phyloP scores from a whole-genome alignment of 108 stramenopile genomes.

The Nitzschia sp. region DNA sequence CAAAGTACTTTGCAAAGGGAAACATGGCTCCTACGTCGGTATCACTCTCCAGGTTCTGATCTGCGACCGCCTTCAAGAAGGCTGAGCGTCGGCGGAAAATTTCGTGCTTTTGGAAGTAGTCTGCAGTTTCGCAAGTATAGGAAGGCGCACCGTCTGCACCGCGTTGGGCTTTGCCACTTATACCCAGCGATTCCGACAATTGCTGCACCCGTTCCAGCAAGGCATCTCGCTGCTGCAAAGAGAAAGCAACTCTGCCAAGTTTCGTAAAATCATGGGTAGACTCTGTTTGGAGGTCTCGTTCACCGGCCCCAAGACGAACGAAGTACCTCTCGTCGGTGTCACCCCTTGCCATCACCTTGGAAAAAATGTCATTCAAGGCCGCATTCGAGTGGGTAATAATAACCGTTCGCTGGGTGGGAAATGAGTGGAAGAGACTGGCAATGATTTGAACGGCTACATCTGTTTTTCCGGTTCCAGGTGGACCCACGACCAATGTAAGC shows the following conservation, averaged over 20 bases:
- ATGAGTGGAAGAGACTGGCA: constrained; percentile 90
- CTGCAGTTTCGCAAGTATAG: constrained; percentile 95
- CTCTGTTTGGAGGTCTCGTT: constrained; percentile 77
- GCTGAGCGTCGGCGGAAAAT: constrained; percentile 47
- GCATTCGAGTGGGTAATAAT: constrained; percentile 98
- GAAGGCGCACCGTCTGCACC: constrained; percentile 78
- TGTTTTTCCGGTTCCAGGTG: constrained; percentile 94
- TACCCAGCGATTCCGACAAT: constrained; percentile 82
- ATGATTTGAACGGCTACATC: constrained; percentile 97
- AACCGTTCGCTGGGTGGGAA: constrained; percentile 90
- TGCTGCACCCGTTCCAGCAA: constrained; percentile 88
- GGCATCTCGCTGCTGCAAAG: constrained; percentile 72
- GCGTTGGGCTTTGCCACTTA: constrained; percentile 73
- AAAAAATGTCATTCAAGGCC: constrained; percentile 97
- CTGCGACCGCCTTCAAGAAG: constrained; percentile 29
- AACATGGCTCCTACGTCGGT: constrained; percentile 41
- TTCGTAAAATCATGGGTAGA: constrained; percentile 89
- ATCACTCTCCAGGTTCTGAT: constrained; percentile 9
- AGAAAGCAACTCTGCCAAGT: constrained; percentile 86
- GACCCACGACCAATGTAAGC: constrained; percentile 93
- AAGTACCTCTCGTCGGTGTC: constrained; percentile 88
- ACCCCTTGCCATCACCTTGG: constrained; percentile 91
- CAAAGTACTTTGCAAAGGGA: constrained; percentile 67
- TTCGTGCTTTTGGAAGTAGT: constrained; percentile 73
- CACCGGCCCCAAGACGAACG: constrained; percentile 92